Percentiles rank a stretch among this genome's conserved stretches.
phyloP scores from a whole-genome alignment of 208 protist genomes.

The Acanthamoeba culbertsoni region DNA sequence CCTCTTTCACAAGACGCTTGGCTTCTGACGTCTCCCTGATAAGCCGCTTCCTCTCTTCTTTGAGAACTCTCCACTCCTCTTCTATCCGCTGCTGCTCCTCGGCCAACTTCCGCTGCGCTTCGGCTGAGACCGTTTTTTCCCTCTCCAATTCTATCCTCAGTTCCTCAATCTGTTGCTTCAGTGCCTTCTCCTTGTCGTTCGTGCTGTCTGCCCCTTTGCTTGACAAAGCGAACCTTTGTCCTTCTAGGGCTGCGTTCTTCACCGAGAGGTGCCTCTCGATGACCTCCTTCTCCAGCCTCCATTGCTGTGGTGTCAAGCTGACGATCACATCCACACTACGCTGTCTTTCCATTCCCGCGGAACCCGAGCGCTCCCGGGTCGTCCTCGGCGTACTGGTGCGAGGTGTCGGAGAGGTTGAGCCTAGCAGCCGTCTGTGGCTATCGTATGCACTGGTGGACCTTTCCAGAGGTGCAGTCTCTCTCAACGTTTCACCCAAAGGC shows the following conservation, averaged over 20 bases:
- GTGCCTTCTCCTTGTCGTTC: background rate
- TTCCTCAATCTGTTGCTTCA: background rate
- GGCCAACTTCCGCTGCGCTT: background rate
- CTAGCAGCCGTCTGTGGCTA: no score
- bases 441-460: no score
- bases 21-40: background rate
- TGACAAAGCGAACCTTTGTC: background rate
- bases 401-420: no score
- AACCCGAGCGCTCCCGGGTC: background rate
- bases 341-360: no score
- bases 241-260: background rate
- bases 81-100: background rate
- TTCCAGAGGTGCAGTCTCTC: no score
- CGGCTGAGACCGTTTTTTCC: background rate
- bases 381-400: no score
- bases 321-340: no score
- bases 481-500: no score
- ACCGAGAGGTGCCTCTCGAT: background rate
- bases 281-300: background rate
- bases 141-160: background rate
- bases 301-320: background rate
- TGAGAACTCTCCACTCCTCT: background rate
- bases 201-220: background rate
- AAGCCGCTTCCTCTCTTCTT: background rate
- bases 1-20: background rate